Conservation (phyloP, 2,329 filamentous ascomycete genomes). For the Berkeleyomyces basicola region DNA sequence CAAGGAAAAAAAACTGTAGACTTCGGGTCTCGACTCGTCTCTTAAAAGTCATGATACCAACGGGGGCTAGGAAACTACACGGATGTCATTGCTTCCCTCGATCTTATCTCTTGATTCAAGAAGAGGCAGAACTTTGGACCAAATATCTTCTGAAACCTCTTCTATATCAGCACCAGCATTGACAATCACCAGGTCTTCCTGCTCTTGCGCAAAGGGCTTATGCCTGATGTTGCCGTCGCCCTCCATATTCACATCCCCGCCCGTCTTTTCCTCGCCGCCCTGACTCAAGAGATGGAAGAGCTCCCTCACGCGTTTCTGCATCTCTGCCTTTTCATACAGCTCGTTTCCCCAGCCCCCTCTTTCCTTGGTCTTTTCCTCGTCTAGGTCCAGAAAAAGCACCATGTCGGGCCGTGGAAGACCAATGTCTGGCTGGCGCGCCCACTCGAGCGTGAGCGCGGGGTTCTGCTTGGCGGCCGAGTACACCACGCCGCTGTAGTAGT, state of each 20-base stretch:
- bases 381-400: constrained; percentile 73
- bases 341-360: constrained; percentile 82
- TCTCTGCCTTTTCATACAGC: constrained; percentile 68
- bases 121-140: constrained; percentile 31
- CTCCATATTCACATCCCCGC: constrained; percentile 9
- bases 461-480: constrained; percentile 82
- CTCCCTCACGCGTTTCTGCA: constrained; percentile 64
- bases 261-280: constrained; percentile 19
- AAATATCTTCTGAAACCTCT: constrained; percentile 39
- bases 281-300: constrained; percentile 38
- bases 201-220: constrained; percentile 29
- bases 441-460: constrained; percentile 49
- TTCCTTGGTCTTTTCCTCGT: constrained; percentile 51
- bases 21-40: neutral
- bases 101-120: constrained; percentile 34
- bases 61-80: constrained; percentile 22
- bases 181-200: constrained; percentile 36
- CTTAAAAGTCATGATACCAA: too few species aligned
- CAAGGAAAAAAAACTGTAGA: neutral
- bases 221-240: constrained; percentile 8
- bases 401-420: constrained; percentile 78
- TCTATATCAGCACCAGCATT: constrained; percentile 38
- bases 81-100: constrained; percentile 29
- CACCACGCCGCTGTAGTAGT: constrained; percentile 87
- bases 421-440: constrained; percentile 72